A percentile compares a stretch with the other conserved stretches of the same genome.
These are phyloP conservation scores for Emericellopsis atlantica DNA, from an alignment of 2,329 filamentous ascomycete genomes.

Conservation along the genomic window DNA sequence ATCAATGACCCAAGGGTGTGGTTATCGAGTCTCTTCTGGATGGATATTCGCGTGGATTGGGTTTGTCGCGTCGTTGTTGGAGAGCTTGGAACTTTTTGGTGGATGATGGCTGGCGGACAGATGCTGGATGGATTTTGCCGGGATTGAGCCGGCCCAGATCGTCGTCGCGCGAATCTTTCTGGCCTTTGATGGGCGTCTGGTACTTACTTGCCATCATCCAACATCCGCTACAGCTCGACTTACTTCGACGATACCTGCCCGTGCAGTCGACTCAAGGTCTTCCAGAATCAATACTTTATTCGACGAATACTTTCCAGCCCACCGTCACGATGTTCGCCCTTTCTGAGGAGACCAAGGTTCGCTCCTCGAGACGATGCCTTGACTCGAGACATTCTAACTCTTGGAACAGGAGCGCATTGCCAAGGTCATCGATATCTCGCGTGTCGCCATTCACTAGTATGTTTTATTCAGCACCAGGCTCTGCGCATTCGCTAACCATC, in stretches of 20 bases:
- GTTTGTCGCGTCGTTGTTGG: neutral
- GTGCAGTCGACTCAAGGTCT: too few relatives aligned
- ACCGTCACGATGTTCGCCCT: constrained; percentile 47
- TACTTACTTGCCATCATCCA: neutral
- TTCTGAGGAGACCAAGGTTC: constrained; percentile 94
- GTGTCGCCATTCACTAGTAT: constrained; percentile 92
- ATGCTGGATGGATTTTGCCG: constrained; percentile 11
- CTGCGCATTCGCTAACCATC: neutral
- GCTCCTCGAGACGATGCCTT: constrained; percentile 3
- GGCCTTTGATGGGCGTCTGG: neutral
- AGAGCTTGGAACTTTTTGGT: constrained; percentile 10
- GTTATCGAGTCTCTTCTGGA: neutral
- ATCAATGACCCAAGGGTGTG: neutral
- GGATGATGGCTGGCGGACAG: constrained; percentile 1
- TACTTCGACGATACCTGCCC: neutral
- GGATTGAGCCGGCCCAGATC: constrained; percentile 14
- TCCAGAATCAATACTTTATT: too few relatives aligned
- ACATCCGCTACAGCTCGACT: neutral
- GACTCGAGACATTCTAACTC: constrained; percentile 1
- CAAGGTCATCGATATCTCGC: constrained; percentile 88
- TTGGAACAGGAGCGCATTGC: constrained; percentile 78
- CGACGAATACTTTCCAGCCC: neutral
- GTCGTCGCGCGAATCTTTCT: constrained; percentile 9
- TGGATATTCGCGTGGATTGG: neutral
- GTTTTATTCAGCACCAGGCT: constrained; percentile 14